These are phyloP conservation scores for Urtica urens DNA, from an alignment of 306 rosid genomes.

Conservation along the genomic window DNA sequence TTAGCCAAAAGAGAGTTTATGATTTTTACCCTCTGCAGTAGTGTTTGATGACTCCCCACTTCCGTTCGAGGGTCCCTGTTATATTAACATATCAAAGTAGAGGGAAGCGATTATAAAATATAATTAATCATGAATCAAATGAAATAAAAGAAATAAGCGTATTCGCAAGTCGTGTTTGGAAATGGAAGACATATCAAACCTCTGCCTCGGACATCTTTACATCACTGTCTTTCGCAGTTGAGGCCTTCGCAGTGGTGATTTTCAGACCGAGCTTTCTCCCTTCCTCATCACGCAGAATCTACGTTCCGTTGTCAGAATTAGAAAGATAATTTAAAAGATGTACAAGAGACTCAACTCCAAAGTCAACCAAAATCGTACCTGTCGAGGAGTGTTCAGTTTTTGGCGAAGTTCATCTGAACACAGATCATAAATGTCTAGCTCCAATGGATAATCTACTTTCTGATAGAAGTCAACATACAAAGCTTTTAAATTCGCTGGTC, in stretches of 20 bases:
- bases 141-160: background rate
- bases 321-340: background rate
- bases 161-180: background rate
- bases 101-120: no score
- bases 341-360: constrained; percentile 13
- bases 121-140: background rate
- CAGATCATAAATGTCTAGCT: constrained; percentile 81
- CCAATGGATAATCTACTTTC: constrained; percentile 98
- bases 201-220: constrained; percentile 66
- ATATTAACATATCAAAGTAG: no score
- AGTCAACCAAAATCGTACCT: constrained; percentile 39
- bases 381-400: constrained; percentile 71
- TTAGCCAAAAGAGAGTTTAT: constrained; percentile 2
- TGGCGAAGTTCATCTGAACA: constrained; percentile 86
- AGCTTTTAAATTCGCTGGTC: background rate
- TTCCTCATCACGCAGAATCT: constrained; percentile 79
- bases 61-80: constrained; percentile 70
- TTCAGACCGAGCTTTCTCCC: constrained; percentile 81
- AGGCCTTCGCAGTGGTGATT: constrained; percentile 48
- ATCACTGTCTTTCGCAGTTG: constrained; percentile 50
- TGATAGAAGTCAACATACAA: constrained; percentile 28
- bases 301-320: background rate
- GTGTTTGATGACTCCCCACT: constrained; percentile 65
- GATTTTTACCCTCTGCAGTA: constrained; percentile 46
- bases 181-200: constrained; percentile 29